Conservation (phyloP, 768 basidiomycete genomes). For the Mycena haematopus region DNA sequence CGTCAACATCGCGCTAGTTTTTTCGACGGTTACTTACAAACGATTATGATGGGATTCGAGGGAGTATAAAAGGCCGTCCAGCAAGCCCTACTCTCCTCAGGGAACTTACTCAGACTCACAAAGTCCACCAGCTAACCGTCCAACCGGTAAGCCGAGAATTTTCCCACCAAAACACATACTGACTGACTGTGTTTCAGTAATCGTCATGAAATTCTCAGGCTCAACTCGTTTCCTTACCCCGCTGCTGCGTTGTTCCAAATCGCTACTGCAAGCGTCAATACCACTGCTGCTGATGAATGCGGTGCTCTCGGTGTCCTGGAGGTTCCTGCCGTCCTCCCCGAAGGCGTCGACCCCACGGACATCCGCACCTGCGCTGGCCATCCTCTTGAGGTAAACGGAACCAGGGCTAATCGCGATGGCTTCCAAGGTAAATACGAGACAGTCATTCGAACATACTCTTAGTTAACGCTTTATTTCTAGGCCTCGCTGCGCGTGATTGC, state of each 20-base stretch:
- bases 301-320: slow-evolving; percentile 9
- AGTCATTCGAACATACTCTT: too few relatives aligned
- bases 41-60: too few relatives aligned
- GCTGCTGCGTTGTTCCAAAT: background rate
- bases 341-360: slow-evolving; percentile 3
- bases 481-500: too few relatives aligned
- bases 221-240: background rate
- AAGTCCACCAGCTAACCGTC: slow-evolving; percentile 6
- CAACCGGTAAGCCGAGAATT: slow-evolving; percentile 5
- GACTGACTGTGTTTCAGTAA: background rate
- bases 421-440: slow-evolving; percentile 3
- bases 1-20: too few relatives aligned
- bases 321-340: slow-evolving; percentile 3
- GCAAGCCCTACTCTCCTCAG: too few relatives aligned
- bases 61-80: slow-evolving; percentile 3
- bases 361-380: slow-evolving; percentile 7
- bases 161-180: slow-evolving; percentile 1
- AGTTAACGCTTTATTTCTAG: too few relatives aligned
- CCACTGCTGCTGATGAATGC: slow-evolving; percentile 5
- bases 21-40: too few relatives aligned
- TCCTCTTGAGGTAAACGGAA: slow-evolving; percentile 1
- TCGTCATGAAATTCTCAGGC: slow-evolving; percentile 6
- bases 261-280: too few relatives aligned
- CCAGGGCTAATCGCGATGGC: background rate
- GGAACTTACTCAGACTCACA: slow-evolving; percentile 1